These are phyloP conservation scores for Lachnellula occidentalis DNA, from an alignment of 2,329 filamentous ascomycete species.

Conservation along the genomic window DNA sequence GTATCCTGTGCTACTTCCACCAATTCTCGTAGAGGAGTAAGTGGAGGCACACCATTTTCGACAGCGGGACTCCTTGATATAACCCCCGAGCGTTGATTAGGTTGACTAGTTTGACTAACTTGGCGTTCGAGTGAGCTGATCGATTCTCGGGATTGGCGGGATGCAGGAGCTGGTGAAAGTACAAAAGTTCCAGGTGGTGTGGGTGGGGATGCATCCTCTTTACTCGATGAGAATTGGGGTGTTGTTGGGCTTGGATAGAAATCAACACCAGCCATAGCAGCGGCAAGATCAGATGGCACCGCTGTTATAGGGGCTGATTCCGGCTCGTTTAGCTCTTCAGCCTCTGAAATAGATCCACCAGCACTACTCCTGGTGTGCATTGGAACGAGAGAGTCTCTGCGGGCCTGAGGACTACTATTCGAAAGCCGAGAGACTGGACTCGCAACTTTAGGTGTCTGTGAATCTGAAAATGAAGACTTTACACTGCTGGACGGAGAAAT, in stretches of 20 bases:
- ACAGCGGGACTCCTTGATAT: conserved; percentile 5
- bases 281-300: conserved; percentile 21
- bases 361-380: conserved; percentile 19
- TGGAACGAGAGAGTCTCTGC: conserved; percentile 19
- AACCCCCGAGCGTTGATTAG: conserved; percentile 1
- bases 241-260: conserved; percentile 15
- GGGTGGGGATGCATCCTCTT: conserved; percentile 2
- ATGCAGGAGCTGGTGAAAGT: conserved; percentile 22
- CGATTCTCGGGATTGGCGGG: conserved; percentile 12
- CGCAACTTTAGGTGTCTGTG: conserved; percentile 18
- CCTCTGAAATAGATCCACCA: conserved; percentile 27
- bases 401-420: conserved; percentile 21
- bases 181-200: conserved; percentile 15
- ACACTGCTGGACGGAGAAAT: conserved; percentile 22
- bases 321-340: conserved; percentile 20
- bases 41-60: conserved; percentile 24
- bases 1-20: conserved; percentile 28
- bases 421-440: conserved; percentile 23
- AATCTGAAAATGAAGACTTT: conserved; percentile 15
- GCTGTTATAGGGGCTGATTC: conserved; percentile 14
- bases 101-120: background rate
- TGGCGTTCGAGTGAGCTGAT: background rate
- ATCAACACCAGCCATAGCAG: conserved; percentile 25
- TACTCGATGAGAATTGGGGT: conserved; percentile 2
- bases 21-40: conserved; percentile 31